Percentiles rank a stretch among this genome's conserved stretches.
Conservation (phyloP, 2,329 filamentous ascomycete genomes). For the Penicillium sumatraense region DNA sequence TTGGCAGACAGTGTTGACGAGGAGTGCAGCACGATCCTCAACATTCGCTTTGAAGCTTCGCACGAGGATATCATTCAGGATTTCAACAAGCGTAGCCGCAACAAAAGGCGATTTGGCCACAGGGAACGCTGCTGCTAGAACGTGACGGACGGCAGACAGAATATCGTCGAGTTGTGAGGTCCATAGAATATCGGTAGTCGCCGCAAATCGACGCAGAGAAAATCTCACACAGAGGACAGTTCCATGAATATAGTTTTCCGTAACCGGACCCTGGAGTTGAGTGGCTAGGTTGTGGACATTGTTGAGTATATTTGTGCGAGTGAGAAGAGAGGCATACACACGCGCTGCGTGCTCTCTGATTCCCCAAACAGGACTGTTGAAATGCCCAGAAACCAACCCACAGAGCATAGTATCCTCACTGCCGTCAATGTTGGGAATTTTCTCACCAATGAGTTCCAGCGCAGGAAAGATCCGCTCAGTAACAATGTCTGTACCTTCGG, state of each 20-base stretch:
- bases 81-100: slow-evolving; percentile 41
- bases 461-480: slow-evolving; percentile 52
- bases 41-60: slow-evolving; percentile 33
- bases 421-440: slow-evolving; percentile 41
- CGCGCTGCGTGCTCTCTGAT: slow-evolving; percentile 53
- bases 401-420: slow-evolving; percentile 38
- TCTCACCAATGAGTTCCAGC: slow-evolving; percentile 51
- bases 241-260: slow-evolving; percentile 49
- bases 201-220: slow-evolving; percentile 40
- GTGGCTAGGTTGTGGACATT: slow-evolving; percentile 33
- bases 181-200: slow-evolving; percentile 39
- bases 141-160: slow-evolving; percentile 28
- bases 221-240: slow-evolving; percentile 44
- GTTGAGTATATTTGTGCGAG: slow-evolving; percentile 35
- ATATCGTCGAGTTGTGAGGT: slow-evolving; percentile 34
- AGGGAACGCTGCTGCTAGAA: slow-evolving; percentile 33
- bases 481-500: slow-evolving; percentile 37
- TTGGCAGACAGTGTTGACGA: slow-evolving; percentile 29
- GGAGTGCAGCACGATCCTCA: slow-evolving; percentile 27
- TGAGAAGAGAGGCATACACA: slow-evolving; percentile 46
- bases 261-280: slow-evolving; percentile 14
- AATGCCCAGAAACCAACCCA: slow-evolving; percentile 39
- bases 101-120: slow-evolving; percentile 39
- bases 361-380: slow-evolving; percentile 51
- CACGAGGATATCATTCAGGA: slow-evolving; percentile 42